Base-by-base conservation (phyloP, 129 eudicot species). In the Heracleum sosnowskyi region DNA sequence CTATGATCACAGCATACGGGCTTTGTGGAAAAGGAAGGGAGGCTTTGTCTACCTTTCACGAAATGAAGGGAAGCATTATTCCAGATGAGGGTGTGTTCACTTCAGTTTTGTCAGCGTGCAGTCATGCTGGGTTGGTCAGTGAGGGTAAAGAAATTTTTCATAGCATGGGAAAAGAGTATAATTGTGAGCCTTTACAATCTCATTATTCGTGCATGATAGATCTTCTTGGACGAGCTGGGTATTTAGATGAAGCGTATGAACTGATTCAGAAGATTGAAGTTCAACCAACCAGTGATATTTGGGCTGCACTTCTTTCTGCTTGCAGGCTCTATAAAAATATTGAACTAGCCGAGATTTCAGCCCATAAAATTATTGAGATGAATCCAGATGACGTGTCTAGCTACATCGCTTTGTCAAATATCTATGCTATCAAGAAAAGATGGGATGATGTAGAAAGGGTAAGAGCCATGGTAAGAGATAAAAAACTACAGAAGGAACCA, bases 161-260 rank as follows among this genome's bases (percentile, higher is more conserved):
- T 45, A 76, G 78, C 72, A 86, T 86, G 86, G 20, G 26, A 63
- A 74, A 80, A 62, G 84, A 82, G 76, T 83, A 74, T 53, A 76
- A 78, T 57, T 33, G 82, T 31, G 37, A 33, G 69, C 92, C 90
- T 26, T 47, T 35, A 33, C 35, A 84, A 42, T 86, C 86, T 79
- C 92, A 89, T 55, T 86, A 82, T 62, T 86, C 88, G 39, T 86
- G 92, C 73, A 82, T 86, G 85, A 83, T 89, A 34, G 90, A 89
- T 69, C 87, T 89, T 76, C 81, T 89, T 36, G 89, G 88, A 1
- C 83, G 85, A 39, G 85, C 90, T 15, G 90, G 92, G 78, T 78
- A 60, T 42, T 60, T 86, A 57, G 79, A 82, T 37, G 86, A 89
- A 80, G 92, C 92, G 24, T 84, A 82, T 39, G 72, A 69, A 41